Percentiles rank a stretch among this genome's conserved stretches.
Evolutionary conservation across 108 stramenopile genomes (phyloP).

Genomic region (Cyclotella atomus): DNA sequence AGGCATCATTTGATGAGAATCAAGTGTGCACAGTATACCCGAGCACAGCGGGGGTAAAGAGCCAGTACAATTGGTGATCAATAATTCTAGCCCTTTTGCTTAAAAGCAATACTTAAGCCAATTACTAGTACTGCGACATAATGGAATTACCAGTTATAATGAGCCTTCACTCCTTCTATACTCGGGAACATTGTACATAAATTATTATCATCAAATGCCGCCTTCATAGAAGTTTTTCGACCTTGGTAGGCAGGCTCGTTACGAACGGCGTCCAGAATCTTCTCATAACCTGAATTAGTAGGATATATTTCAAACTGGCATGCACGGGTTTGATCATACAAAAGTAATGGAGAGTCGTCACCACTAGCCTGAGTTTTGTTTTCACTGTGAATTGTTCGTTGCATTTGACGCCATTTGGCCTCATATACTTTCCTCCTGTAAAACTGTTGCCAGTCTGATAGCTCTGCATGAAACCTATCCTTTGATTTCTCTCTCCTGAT

Average conservation of each 20-base stretch:
- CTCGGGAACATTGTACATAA: slow-evolving; percentile 28
- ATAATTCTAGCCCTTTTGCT: too few relatives aligned
- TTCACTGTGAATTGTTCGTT: slow-evolving; percentile 41
- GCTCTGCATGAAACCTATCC: background rate
- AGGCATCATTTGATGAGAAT: slow-evolving; percentile 37
- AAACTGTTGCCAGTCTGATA: background rate
- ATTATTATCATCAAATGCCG: slow-evolving; percentile 37
- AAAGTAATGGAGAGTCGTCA: slow-evolving; percentile 1
- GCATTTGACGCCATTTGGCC: slow-evolving; percentile 7
- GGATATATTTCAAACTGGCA: slow-evolving; percentile 12
- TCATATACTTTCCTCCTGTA: slow-evolving; percentile 7
- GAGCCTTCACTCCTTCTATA: slow-evolving; percentile 26
- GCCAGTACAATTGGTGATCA: slow-evolving; percentile 43
- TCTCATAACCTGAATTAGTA: slow-evolving; percentile 11
- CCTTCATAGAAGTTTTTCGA: slow-evolving; percentile 44
- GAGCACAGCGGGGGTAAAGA: slow-evolving; percentile 22
- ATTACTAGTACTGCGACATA: too few relatives aligned
- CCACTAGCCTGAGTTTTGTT: slow-evolving; percentile 31
- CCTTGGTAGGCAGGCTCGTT: slow-evolving; percentile 32
- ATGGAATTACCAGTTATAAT: slow-evolving; percentile 52
- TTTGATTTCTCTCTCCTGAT: background rate
- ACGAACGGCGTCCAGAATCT: slow-evolving; percentile 2
- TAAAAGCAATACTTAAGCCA: too few relatives aligned
- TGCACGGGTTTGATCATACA: slow-evolving; percentile 35
- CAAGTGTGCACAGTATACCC: slow-evolving; percentile 36